These are phyloP conservation scores for Collybia nuda DNA, from an alignment of 768 basidiomycete species.

Conservation along the genomic window DNA sequence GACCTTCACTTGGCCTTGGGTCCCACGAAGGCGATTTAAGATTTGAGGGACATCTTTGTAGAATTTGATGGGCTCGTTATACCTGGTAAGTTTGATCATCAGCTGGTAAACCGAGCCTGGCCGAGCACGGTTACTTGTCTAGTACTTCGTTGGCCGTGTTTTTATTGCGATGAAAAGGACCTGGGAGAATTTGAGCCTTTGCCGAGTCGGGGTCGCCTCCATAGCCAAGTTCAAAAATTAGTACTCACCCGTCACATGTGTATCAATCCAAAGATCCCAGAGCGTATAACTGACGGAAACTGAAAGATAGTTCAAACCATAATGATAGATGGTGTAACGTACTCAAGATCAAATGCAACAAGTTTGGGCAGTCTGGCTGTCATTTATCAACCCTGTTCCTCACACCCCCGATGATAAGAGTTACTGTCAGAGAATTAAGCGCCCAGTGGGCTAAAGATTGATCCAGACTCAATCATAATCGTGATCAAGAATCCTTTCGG, in stretches of 20 bases:
- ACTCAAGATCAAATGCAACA: slow-evolving; percentile 85
- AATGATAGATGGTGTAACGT: slow-evolving; percentile 11
- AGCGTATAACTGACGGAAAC: slow-evolving; percentile 66
- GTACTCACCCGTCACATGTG: slow-evolving; percentile 57
- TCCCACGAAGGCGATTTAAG: slow-evolving; percentile 52
- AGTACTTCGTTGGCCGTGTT: slow-evolving; percentile 46
- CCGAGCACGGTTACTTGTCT: slow-evolving; percentile 38
- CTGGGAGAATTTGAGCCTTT: slow-evolving; percentile 21
- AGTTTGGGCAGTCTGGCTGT: slow-evolving; percentile 45
- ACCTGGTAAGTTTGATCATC: slow-evolving; percentile 30
- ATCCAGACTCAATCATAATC: too few species aligned
- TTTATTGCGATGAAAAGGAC: slow-evolving; percentile 51
- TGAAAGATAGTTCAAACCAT: slow-evolving; percentile 1
- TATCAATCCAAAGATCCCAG: slow-evolving; percentile 88
- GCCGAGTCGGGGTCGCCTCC: not conserved
- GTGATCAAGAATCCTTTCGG: too few species aligned
- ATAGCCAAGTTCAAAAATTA: not conserved
- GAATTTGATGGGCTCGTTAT: slow-evolving; percentile 61
- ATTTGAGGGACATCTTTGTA: slow-evolving; percentile 79
- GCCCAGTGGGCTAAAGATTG: too few species aligned
- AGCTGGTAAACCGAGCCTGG: not conserved
- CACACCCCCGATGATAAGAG: not conserved
- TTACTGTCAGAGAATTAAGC: not conserved
- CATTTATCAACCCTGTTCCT: slow-evolving; percentile 4
- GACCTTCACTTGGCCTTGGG: slow-evolving; percentile 41